Evolutionary conservation across 1,139 yeast species (phyloP), one percentile per base, ranked within the genome.

Genomic region (Debaryomycetaceae sp.): DNA sequence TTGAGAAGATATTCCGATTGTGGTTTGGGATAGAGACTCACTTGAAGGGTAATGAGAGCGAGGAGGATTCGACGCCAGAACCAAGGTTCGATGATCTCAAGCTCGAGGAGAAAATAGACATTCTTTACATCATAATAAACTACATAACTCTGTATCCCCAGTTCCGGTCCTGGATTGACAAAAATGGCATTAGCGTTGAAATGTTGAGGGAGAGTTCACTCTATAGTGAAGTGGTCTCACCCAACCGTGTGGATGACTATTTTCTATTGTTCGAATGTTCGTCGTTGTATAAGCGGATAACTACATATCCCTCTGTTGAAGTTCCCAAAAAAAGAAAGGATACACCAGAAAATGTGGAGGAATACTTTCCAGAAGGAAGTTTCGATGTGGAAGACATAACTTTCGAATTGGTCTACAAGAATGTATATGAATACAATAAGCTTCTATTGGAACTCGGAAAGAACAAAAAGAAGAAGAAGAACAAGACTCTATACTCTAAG

Each of bases 1-100:
- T 79, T 60, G 79, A 78, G 48, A 62, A 61, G 37, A 61, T 69
- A n/a, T 67, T 75, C 36, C 61, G 76, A 41, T 62, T 66, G 38
- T 62, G 73, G 49, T 68, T 79, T 45, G 75, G 77, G 5, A 43
- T 43, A 17, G 59, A 63, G 7, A 67, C 75, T 4, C 66, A 73
- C 0, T 54, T 70, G 40, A 63, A 64, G 8, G 71, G 69, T 5
- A 48, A 47, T 7, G 57, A 53, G 15, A 40, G 38, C 22, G 59
- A 57, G 17, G 59, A 55, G 3, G 55, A 49, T n/a, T 50, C 44
- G 22, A 48, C 41, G 55, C 46, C 29, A 50, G 43, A 45, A 53
- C 42, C 39, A 38, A 46, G 48, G 22, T 79, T 77, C 47, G 70
- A 67, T 34, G 43, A 55, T 13, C 60, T 78, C 30, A 47, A 61